A percentile compares a stretch with the other conserved stretches of the same genome.
Evolutionary conservation across 2,329 filamentous ascomycete species (phyloP).

Genomic region (Cladosporium phlei): DNA sequence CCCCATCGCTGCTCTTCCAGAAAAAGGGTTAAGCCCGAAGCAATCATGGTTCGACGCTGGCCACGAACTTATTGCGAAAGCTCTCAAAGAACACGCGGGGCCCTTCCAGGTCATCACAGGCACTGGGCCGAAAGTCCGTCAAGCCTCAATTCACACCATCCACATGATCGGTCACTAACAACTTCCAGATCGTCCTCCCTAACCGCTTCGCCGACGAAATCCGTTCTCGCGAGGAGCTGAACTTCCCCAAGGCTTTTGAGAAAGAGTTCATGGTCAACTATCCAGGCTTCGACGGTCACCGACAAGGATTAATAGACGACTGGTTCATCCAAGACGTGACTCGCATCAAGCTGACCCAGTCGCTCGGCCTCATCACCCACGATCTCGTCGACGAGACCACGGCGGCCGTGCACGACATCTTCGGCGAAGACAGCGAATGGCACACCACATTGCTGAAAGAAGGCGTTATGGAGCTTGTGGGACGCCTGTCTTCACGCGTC

Average conservation of each 20-base stretch:
- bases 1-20: constrained; percentile 1
- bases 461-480: constrained; percentile 32
- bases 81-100: constrained; percentile 10
- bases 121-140: constrained; percentile 15
- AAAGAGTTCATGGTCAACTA: constrained; percentile 18
- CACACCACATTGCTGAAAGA: constrained; percentile 19
- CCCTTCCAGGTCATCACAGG: constrained; percentile 18
- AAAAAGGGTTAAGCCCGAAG: constrained; percentile 6
- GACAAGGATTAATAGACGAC: constrained; percentile 13
- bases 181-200: constrained; percentile 17
- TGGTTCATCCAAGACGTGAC: constrained; percentile 20
- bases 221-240: constrained; percentile 17
- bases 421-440: constrained; percentile 22
- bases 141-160: not conserved
- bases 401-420: constrained; percentile 17
- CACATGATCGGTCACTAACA: not conserved
- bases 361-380: constrained; percentile 21
- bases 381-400: constrained; percentile 25
- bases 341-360: constrained; percentile 23
- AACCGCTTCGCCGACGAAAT: constrained; percentile 21
- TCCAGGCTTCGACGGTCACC: constrained; percentile 17
- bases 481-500: constrained; percentile 38
- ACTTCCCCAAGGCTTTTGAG: constrained; percentile 18
- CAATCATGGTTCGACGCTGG: constrained; percentile 1
- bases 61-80: constrained; percentile 6